Conservation (phyloP, 257 asterid species). For the Solanum etuberosum region DNA sequence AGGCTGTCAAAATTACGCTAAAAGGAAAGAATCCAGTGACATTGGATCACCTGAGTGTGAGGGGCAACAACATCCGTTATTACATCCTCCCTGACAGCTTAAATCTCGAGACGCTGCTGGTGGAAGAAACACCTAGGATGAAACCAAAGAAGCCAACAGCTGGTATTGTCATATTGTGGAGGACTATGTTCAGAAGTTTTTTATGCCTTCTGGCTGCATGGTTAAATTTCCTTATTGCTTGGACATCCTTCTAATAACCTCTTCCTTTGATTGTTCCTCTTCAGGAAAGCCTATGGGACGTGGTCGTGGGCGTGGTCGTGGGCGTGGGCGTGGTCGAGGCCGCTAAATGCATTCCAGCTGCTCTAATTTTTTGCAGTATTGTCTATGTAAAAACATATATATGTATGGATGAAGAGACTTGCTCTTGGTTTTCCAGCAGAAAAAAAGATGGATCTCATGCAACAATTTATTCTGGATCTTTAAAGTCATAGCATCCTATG, state of each 20-base stretch:
- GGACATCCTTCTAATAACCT: background rate
- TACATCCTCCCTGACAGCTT: constrained; percentile 83
- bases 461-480: background rate
- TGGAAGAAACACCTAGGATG: constrained; percentile 85
- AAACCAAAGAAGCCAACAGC: constrained; percentile 86
- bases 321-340: constrained; percentile 85
- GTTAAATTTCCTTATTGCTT: background rate
- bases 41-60: constrained; percentile 76
- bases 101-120: constrained; percentile 70
- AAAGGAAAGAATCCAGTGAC: constrained; percentile 84
- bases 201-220: background rate
- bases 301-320: constrained; percentile 83
- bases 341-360: constrained; percentile 32
- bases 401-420: background rate
- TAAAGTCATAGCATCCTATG: background rate
- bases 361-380: constrained; percentile 22
- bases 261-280: background rate
- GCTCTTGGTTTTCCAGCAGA: background rate
- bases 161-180: constrained; percentile 19
- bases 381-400: constrained; percentile 21
- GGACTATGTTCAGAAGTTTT: background rate
- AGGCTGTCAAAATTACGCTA: constrained; percentile 69
- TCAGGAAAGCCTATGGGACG: constrained; percentile 70
- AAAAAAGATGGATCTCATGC: background rate
- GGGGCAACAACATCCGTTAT: constrained; percentile 83